phyloP scores from a whole-genome alignment of 2,329 filamentous ascomycete genomes.

The Ceratocystis lukuohia region DNA sequence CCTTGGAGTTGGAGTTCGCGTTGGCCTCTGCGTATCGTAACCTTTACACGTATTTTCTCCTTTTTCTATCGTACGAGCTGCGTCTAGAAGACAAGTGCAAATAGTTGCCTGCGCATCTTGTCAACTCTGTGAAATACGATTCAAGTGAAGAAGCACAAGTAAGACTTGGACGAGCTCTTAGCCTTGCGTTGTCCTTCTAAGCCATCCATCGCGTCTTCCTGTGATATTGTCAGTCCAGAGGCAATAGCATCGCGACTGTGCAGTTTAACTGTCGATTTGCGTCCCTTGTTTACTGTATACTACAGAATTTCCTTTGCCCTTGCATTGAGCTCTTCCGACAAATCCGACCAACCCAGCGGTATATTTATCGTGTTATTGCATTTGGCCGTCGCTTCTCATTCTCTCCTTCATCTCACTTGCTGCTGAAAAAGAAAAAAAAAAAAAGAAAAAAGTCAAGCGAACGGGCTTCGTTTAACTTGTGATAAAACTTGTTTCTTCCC shows the following conservation, averaged over 20 bases:
- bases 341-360: background rate
- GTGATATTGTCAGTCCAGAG: background rate
- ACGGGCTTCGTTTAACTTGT: background rate
- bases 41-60: slow-evolving; percentile 8
- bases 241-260: background rate
- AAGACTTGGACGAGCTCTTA: slow-evolving; percentile 6
- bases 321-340: background rate
- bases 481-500: background rate
- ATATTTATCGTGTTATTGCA: background rate
- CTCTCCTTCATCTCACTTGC: background rate
- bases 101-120: slow-evolving; percentile 7
- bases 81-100: slow-evolving; percentile 8
- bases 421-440: background rate
- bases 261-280: slow-evolving; percentile 5
- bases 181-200: background rate
- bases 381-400: background rate
- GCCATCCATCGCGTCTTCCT: background rate
- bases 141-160: slow-evolving; percentile 4
- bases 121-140: slow-evolving; percentile 10
- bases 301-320: background rate
- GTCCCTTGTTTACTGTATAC: background rate
- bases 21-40: slow-evolving; percentile 7
- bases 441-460: background rate
- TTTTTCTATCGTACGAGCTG: slow-evolving; percentile 7
- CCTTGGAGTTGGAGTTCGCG: background rate